Evolutionary conservation across 2,329 filamentous ascomycete species (phyloP).

Genomic region (Blumeriella jaapii): DNA sequence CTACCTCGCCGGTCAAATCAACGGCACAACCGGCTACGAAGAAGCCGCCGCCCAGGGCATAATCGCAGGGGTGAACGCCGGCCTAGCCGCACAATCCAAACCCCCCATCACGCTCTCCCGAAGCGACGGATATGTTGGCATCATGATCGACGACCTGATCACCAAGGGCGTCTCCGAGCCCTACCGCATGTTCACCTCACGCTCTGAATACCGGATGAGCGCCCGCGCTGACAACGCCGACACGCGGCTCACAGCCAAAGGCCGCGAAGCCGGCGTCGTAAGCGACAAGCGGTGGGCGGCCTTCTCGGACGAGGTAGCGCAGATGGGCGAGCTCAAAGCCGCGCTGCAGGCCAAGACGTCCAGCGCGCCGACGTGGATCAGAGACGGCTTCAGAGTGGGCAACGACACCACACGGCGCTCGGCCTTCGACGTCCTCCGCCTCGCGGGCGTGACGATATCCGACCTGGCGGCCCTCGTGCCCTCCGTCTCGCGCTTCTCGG

Average conservation of each 20-base stretch:
- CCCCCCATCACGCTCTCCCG: conserved; percentile 58
- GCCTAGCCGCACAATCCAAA: conserved; percentile 60
- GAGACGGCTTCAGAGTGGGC: conserved; percentile 57
- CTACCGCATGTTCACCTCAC: conserved; percentile 95
- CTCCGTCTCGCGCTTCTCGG: conserved; percentile 40
- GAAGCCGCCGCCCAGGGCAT: conserved; percentile 92
- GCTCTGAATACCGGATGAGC: conserved; percentile 91
- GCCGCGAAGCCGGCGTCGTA: conserved; percentile 65
- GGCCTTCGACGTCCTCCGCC: conserved; percentile 69
- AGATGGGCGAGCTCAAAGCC: conserved; percentile 55
- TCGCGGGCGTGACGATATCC: conserved; percentile 47
- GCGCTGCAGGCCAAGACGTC: conserved; percentile 47
- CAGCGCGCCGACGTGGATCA: conserved; percentile 54
- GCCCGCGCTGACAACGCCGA: conserved; percentile 92
- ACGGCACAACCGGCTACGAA: conserved; percentile 96
- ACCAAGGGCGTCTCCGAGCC: conserved; percentile 96
- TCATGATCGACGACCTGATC: conserved; percentile 97
- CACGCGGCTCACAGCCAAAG: conserved; percentile 67
- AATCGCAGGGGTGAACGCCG: conserved; percentile 87
- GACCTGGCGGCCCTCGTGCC: conserved; percentile 48
- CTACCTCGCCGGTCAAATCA: conserved; percentile 92
- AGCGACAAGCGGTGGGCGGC: conserved; percentile 64
- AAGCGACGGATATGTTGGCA: conserved; percentile 88
- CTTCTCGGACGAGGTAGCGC: conserved; percentile 52
- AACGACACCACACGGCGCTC: conserved; percentile 54